Evolutionary conservation across 208 protist species (phyloP), one percentile per base, ranked within the genome.

Genomic region (Wallacemonas sp.): DNA sequence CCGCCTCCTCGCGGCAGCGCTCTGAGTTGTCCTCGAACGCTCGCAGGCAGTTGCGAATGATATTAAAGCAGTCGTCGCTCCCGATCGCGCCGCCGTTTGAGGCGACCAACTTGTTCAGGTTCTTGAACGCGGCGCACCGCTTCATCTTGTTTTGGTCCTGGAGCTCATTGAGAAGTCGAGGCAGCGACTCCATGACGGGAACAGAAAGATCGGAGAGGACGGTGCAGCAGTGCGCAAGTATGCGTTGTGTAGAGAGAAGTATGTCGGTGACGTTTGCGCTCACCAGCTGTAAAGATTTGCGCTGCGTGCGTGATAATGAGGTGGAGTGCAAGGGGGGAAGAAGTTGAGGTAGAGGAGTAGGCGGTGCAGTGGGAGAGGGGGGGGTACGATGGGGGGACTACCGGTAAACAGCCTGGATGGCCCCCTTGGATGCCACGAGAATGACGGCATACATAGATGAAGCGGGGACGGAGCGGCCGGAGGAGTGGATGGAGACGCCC

Each of bases 1-100:
- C 79, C 5, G 89, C 84, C 59, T 86, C 78, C 55, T 95, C 90
- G 36, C 90, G 79, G 48, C 84, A 87, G 3, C 87, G 74, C 78
- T 95, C 87, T 18, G 87, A 83, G 20, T 63, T 31, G 50, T 95
- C 90, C 70, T 93, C 86, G 71, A 93, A 93, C 16, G 82, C 87
- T 23, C 80, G 70, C 39, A 95, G 70, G 25, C 81, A 92, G 50
- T 50, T 52, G 10, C 85, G 72, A 57, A 89, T 76, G 29, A 95
- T 61, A 20, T 76, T 54, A 70, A 93, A 95, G 38, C 70, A 78
- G 2, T 85, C 78, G 1, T 74, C 50, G 4, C 62, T 57, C 2
- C 55, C 57, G n/a, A 90, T 57, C 12, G n/a, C 57, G 20, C 23
- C 26, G 2, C 25, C 23, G 14, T 55, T 11, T 63, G 61, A 54